A percentile compares a stretch with the other conserved stretches of the same genome.
Evolutionary conservation across 164 flowering plant genomes (phyloP).

Genomic region (Annona cherimola): DNA sequence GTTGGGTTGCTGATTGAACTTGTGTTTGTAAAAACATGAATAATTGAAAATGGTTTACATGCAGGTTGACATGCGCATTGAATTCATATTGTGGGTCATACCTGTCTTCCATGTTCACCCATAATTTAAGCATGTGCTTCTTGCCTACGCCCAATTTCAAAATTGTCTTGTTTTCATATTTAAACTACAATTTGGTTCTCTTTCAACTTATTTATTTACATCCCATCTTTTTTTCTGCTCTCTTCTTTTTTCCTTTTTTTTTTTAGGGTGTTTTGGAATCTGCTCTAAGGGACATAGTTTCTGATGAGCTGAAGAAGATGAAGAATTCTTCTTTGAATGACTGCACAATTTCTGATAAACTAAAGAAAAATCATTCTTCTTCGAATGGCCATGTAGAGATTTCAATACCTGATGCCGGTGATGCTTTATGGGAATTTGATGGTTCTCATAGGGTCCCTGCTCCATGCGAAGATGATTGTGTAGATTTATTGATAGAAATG

Average conservation of each 20-base stretch:
- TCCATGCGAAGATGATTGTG: slow-evolving; percentile 44
- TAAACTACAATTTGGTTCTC: too few species aligned
- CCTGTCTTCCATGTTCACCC: not conserved
- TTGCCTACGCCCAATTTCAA: not conserved
- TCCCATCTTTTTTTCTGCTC: not conserved
- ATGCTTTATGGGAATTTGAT: slow-evolving; percentile 78
- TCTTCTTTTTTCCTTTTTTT: not conserved
- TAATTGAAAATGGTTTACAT: not conserved
- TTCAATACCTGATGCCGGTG: slow-evolving; percentile 22
- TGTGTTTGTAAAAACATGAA: not conserved
- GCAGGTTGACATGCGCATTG: not conserved
- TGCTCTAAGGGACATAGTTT: slow-evolving; percentile 58
- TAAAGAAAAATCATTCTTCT: slow-evolving; percentile 38
- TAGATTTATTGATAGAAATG: slow-evolving; percentile 79
- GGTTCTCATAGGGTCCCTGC: slow-evolving; percentile 40
- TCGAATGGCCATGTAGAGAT: slow-evolving; percentile 6
- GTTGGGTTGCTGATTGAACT: not conserved
- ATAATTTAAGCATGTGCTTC: not conserved
- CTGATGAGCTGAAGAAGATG: slow-evolving; percentile 67
- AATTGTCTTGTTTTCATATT: not conserved
- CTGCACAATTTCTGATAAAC: slow-evolving; percentile 68
- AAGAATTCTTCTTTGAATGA: slow-evolving; percentile 26
- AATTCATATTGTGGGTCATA: not conserved
- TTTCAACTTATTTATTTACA: too few species aligned
- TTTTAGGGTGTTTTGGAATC: slow-evolving; percentile 51